Base-by-base conservation (phyloP, 495 filamentous ascomycete species). In the Aspergillus taichungensis region DNA sequence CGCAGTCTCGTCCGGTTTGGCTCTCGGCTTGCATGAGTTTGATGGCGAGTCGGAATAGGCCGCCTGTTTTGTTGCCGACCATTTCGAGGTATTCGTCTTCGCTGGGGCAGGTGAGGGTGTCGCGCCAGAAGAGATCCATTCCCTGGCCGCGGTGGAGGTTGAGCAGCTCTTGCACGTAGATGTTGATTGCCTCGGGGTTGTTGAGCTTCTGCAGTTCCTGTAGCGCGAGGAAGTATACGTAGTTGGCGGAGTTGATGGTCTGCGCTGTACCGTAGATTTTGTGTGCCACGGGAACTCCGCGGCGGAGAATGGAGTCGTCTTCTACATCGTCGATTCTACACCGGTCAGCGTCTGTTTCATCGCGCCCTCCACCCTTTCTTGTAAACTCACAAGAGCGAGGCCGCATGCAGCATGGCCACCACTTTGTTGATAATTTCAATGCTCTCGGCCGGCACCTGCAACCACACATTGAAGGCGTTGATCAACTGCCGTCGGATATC, bases 41-140 rank as follows among this genome's bases (percentile, higher is more conserved):
- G 49, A 97, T 80, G 18, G 88, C 92, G 8, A 99, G 74, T 40
- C 92, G 79, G 73, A 99, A 97, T 7, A 99, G 76, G 2, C 92
- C 92, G 24, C 92, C 92, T 3, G 92, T 99, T 66, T 99, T 97
- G 68, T 97, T 97, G 52, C 82, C 81, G 34, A 98, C 94, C 92
- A 98, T 98, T 63, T 97, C 91, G 11, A 98, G 77, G 67, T 98
- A 98, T 59, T 97, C 91, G 49, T 95, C 88, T 66, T 97, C 91
- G 37, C 78, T 88, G 27, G 92, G 92, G 61, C 89, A 95, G 29
- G 82, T 95, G 40, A 96, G 72, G 6, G 87, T 88, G 66, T 97
- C 92, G 9, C 92, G 77, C 92, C 92, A 99, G 72, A 86, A 95
- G 41, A 99, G 76, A 57, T 99, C 92, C 85, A 97, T 94, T 33